Evolutionary conservation across 83 land plant species (phyloP), one percentile per base, ranked within the genome.

Genomic region (Picea engelmannii): DNA sequence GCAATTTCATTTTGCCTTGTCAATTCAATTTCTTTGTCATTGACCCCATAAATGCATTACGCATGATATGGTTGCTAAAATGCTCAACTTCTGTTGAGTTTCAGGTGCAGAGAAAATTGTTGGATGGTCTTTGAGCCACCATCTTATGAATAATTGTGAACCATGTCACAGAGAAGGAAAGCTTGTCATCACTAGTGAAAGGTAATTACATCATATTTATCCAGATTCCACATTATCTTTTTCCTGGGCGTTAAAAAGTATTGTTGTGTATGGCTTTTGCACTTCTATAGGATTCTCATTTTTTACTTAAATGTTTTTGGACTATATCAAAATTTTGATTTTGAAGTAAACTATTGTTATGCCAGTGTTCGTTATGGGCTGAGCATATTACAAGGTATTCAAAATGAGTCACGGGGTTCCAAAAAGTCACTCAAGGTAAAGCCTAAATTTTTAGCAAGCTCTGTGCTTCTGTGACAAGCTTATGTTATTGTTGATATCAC

Each of bases 41-140:
- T 55, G 58, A 12, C 58, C 13, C 58, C 58, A 55, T 55, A 12
- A 55, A 55, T 76, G 49, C 31, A 55, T 75, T 44, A 74, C 23
- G 25, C 47, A 24, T 55, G 35, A 23, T 25, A 21, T 49, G 44
- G 16, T 76, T 76, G 61, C 62, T 70, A 18, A 64, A 7, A 70
- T 70, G 21, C 77, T 6, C 11, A n/a, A 59, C 6, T 2, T 52
- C 21, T 27, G 5, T 65, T 67, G 6, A 16, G 52, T 35, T 82
- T 75, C 81, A 89, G 90, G 82, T 83, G 84, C 91, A 79, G 90
- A 89, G 87, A 87, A 88, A 79, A 81, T 89, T 47, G 83, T 89
- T 47, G 95, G 95, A 38, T 93, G 95, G 95, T 94, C 90, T 40
- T 70, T 93, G 16, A 89, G 90, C 79, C 87, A 91, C 76, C 90